Evolutionary conservation across 768 basidiomycete species (phyloP).

Genomic region (Auricularia cornea): DNA sequence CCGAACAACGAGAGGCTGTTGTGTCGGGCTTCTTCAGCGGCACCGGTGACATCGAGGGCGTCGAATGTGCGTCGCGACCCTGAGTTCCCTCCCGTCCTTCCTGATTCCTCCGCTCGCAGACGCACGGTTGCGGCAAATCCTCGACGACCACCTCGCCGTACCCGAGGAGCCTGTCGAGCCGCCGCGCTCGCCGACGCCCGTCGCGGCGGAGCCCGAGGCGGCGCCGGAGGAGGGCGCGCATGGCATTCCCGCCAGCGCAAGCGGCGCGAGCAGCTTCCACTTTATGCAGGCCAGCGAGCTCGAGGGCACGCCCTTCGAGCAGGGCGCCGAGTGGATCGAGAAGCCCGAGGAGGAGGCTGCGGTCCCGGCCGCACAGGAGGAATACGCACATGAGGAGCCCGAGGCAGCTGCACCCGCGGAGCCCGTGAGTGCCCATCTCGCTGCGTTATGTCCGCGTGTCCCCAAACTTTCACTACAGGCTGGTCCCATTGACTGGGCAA

Average conservation of each 20-base stretch:
- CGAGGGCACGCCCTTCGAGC: constrained; percentile 43
- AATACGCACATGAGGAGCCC: constrained; percentile 16
- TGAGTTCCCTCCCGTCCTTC: background rate
- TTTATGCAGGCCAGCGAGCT: constrained; percentile 81
- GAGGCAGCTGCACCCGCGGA: background rate
- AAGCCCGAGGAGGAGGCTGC: constrained; percentile 31
- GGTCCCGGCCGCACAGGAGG: constrained; percentile 3
- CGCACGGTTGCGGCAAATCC: constrained; percentile 51
- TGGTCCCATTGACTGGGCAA: constrained; percentile 65
- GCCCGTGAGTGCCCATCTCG: background rate
- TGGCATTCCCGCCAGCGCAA: constrained; percentile 12
- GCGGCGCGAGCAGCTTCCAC: constrained; percentile 47
- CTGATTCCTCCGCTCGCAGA: constrained; percentile 32
- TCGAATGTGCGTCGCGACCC: constrained; percentile 47
- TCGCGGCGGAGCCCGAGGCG: background rate
- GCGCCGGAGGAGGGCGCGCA: constrained; percentile 1
- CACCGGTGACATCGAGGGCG: constrained; percentile 50
- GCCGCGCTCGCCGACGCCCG: constrained; percentile 1
- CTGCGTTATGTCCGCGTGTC: background rate
- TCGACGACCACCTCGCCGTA: constrained; percentile 41
- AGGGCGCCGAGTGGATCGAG: constrained; percentile 50
- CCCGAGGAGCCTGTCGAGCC: constrained; percentile 16
- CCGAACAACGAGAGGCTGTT: constrained; percentile 39
- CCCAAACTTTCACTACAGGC: background rate
- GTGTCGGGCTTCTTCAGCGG: constrained; percentile 50